A percentile compares a stretch with the other conserved stretches of the same genome.
Conservation (phyloP, 192 early-diverging fungal species). For the Coemansia sp. region DNA sequence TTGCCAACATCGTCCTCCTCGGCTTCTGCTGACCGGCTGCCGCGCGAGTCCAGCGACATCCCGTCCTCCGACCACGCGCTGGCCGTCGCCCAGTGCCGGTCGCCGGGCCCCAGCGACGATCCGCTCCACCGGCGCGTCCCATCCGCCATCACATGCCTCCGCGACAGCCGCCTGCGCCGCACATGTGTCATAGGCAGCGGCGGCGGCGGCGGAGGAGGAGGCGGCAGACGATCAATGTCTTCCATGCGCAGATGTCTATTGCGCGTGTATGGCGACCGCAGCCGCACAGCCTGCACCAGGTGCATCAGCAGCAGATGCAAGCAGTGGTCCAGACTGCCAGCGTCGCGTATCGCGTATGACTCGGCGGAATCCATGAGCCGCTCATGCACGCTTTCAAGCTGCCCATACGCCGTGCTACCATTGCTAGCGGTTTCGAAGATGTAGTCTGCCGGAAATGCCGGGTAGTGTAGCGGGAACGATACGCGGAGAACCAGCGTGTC, state of each 20-base stretch:
- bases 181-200: background rate
- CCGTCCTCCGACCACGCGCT: slow-evolving; percentile 28
- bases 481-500: slow-evolving; percentile 22
- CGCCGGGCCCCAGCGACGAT: background rate
- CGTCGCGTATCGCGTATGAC: slow-evolving; percentile 25
- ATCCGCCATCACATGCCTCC: background rate
- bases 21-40: background rate
- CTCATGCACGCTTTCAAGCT: background rate
- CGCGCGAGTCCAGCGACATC: background rate
- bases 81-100: slow-evolving; percentile 2
- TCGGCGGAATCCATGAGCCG: slow-evolving; percentile 13
- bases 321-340: slow-evolving; percentile 28
- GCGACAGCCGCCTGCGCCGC: background rate
- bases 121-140: background rate
- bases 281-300: slow-evolving; percentile 18
- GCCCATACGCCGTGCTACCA: slow-evolving; percentile 15
- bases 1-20: no score
- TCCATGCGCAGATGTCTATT: slow-evolving; percentile 13
- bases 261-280: slow-evolving; percentile 5
- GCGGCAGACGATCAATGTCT: slow-evolving; percentile 37
- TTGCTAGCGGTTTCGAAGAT: slow-evolving; percentile 11
- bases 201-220: slow-evolving; percentile 17
- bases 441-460: slow-evolving; percentile 11
- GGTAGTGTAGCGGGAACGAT: slow-evolving; percentile 32
- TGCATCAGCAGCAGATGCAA: slow-evolving; percentile 24